phyloP scores from a whole-genome alignment of 208 protist species.

The Herpetomonas samuelpessoai region DNA sequence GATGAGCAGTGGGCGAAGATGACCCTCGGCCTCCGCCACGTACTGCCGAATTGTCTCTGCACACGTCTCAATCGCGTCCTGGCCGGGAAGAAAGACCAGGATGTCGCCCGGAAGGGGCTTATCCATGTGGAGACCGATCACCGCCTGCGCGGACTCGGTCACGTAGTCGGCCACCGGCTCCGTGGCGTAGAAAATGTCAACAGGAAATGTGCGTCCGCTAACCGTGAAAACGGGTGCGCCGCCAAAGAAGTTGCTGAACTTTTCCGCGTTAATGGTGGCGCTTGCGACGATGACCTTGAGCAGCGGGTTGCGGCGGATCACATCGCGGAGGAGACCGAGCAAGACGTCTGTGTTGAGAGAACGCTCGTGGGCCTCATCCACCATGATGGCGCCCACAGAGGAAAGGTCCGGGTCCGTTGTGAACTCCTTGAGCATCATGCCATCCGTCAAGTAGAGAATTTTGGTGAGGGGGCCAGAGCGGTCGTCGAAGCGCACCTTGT shows the following conservation, averaged over 20 bases:
- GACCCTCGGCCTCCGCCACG: slow-evolving; percentile 39
- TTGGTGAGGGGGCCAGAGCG: slow-evolving; percentile 85
- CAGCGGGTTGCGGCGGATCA: slow-evolving; percentile 78
- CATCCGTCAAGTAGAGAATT: slow-evolving; percentile 98
- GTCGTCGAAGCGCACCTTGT: slow-evolving; percentile 98
- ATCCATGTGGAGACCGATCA: slow-evolving; percentile 85
- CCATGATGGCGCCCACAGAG: slow-evolving; percentile 97
- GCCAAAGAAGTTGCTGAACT: slow-evolving; percentile 97
- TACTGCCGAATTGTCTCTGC: slow-evolving; percentile 62
- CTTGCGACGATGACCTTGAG: slow-evolving; percentile 97
- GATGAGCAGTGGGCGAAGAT: slow-evolving; percentile 91
- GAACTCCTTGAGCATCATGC: slow-evolving; percentile 98
- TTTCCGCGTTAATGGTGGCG: slow-evolving; percentile 98
- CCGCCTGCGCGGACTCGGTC: slow-evolving; percentile 95
- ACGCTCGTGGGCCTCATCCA: slow-evolving; percentile 99
- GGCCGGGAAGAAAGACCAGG: slow-evolving; percentile 99
- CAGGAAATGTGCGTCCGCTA: slow-evolving; percentile 96
- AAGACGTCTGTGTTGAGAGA: slow-evolving; percentile 96
- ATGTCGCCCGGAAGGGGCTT: slow-evolving; percentile 97
- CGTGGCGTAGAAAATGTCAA: slow-evolving; percentile 95
- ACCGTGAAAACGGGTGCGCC: slow-evolving; percentile 94
- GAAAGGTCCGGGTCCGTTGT: slow-evolving; percentile 92
- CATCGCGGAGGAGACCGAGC: slow-evolving; percentile 83
- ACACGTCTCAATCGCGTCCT: slow-evolving; percentile 97
- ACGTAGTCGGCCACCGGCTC: slow-evolving; percentile 97